These are phyloP conservation scores for Buddleja alternifolia DNA, from an alignment of 257 asterid genomes.

Conservation along the genomic window DNA sequence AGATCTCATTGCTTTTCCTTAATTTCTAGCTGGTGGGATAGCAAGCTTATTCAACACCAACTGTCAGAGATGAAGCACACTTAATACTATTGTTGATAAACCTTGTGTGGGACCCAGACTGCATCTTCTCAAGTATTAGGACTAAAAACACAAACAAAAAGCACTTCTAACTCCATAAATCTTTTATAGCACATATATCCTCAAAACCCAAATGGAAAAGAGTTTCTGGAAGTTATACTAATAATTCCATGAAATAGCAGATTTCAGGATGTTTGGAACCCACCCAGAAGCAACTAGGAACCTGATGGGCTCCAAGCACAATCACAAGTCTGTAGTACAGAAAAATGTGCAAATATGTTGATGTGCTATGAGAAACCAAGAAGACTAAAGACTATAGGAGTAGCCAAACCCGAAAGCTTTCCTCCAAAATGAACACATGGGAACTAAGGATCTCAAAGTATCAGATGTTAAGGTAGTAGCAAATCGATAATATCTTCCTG, in stretches of 20 bases:
- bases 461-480: conserved; percentile 18
- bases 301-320: conserved; percentile 51
- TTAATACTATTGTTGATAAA: too few relatives aligned
- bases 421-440: conserved; percentile 39
- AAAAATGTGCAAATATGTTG: conserved; percentile 1
- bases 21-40: too few relatives aligned
- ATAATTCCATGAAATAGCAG: neutral
- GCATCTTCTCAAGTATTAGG: neutral
- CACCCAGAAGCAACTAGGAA: conserved; percentile 44
- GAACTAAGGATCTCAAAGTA: conserved; percentile 27
- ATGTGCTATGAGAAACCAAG: neutral
- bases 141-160: neutral
- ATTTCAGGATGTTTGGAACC: conserved; percentile 7
- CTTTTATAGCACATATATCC: neutral
- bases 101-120: neutral
- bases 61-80: too few relatives aligned
- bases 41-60: too few relatives aligned
- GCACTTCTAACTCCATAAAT: neutral
- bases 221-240: neutral
- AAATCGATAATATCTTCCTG: conserved; percentile 30
- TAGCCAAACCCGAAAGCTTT: conserved; percentile 33
- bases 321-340: conserved; percentile 37
- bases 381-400: neutral
- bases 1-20: too few relatives aligned
- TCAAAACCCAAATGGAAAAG: neutral